These are phyloP conservation scores for Lentinula detonsa DNA, from an alignment of 768 basidiomycete genomes.

Conservation along the genomic window DNA sequence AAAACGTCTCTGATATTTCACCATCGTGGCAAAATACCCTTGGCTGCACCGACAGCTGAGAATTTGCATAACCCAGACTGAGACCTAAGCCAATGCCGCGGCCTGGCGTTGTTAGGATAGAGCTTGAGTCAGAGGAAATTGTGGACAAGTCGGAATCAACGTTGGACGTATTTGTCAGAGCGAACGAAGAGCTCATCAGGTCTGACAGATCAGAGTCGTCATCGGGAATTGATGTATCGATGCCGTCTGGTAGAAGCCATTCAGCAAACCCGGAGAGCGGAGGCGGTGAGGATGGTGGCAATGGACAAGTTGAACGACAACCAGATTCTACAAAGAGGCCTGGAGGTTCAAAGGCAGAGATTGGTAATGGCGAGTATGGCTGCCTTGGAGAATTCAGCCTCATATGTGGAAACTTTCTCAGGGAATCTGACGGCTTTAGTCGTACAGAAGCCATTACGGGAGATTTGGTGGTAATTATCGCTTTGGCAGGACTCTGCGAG, in stretches of 20 bases:
- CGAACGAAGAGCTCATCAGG: neutral
- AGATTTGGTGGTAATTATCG: neutral
- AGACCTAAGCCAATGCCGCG: neutral
- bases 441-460: neutral
- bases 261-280: neutral
- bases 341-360: neutral
- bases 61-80: neutral
- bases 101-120: neutral
- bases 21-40: neutral
- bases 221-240: neutral
- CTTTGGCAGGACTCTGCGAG: neutral
- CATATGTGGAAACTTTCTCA: neutral
- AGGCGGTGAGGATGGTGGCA: neutral
- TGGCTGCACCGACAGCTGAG: too few species aligned
- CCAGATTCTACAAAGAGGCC: neutral
- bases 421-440: neutral
- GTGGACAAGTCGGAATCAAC: neutral
- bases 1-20: neutral
- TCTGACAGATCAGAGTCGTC: neutral
- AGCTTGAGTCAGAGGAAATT: neutral
- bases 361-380: too few species aligned
- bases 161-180: neutral
- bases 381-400: neutral
- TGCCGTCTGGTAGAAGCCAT: neutral
- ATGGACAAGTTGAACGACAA: neutral